phyloP scores from a whole-genome alignment of 805 yeast genomes.

The Wickerhamiella azymoides region DNA sequence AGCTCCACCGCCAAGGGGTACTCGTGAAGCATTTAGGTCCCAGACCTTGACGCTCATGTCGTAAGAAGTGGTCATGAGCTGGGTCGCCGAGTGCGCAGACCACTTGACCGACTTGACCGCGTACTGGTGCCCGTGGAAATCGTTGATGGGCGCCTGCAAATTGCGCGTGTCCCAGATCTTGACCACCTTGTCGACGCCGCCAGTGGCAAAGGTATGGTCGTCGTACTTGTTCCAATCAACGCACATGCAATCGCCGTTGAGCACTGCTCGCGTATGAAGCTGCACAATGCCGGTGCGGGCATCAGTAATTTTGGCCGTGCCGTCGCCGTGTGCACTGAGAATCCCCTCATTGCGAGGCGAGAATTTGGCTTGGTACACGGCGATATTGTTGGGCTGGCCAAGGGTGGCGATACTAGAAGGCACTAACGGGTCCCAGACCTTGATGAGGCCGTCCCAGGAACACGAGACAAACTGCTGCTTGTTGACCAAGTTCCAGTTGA shows the following conservation, averaged over 20 bases:
- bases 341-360: constrained; percentile 76
- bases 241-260: constrained; percentile 64
- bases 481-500: constrained; percentile 60
- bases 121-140: constrained; percentile 72
- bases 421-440: constrained; percentile 28
- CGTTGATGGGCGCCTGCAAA: constrained; percentile 57
- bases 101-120: constrained; percentile 74
- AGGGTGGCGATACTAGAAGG: constrained; percentile 10
- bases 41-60: constrained; percentile 89
- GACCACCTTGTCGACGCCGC: constrained; percentile 79
- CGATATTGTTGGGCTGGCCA: constrained; percentile 11
- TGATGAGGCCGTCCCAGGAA: constrained; percentile 87
- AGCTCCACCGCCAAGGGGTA: constrained; percentile 11
- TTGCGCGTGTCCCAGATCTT: constrained; percentile 81
- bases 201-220: constrained; percentile 65
- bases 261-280: constrained; percentile 53
- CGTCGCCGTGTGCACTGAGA: constrained; percentile 59
- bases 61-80: constrained; percentile 63
- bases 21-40: constrained; percentile 45
- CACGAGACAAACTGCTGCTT: constrained; percentile 58
- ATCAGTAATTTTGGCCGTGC: constrained; percentile 73
- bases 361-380: constrained; percentile 60
- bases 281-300: constrained; percentile 34
- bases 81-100: constrained; percentile 76
- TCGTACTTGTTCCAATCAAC: constrained; percentile 89